A percentile compares a stretch with the other conserved stretches of the same genome.
Evolutionary conservation across 352 stramenopile genomes (phyloP).

Genomic region (Phytophthora pseudosyringae): DNA sequence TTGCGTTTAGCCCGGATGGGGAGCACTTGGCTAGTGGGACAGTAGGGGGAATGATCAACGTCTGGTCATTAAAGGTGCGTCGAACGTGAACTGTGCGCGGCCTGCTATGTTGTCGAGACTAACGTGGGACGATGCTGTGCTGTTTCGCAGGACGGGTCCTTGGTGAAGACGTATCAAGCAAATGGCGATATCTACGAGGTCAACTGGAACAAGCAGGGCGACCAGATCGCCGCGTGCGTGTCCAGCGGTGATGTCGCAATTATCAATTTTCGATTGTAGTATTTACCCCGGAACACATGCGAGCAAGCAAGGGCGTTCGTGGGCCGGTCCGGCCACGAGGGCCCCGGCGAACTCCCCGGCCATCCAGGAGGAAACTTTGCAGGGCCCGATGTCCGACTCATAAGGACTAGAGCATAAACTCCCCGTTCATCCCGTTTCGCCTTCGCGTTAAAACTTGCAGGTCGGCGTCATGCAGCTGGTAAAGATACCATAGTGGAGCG

Average conservation of each 20-base stretch:
- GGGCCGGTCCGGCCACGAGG: slow-evolving; percentile 13
- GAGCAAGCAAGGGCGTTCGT: slow-evolving; percentile 27
- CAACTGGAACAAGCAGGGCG: slow-evolving; percentile 95
- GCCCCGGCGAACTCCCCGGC: slow-evolving; percentile 10
- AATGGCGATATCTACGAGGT: slow-evolving; percentile 99
- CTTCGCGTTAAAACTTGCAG: slow-evolving; percentile 13
- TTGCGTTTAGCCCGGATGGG: slow-evolving; percentile 88
- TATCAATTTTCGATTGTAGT: slow-evolving; percentile 93
- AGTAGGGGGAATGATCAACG: slow-evolving; percentile 96
- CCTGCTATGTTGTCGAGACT: background rate
- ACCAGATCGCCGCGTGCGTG: slow-evolving; percentile 87
- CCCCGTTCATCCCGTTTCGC: slow-evolving; percentile 27
- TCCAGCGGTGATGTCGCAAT: slow-evolving; percentile 88
- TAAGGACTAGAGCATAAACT: slow-evolving; percentile 49
- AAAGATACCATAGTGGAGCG: slow-evolving; percentile 1
- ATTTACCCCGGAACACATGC: slow-evolving; percentile 62
- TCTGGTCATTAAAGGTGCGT: slow-evolving; percentile 96
- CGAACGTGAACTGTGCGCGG: slow-evolving; percentile 41
- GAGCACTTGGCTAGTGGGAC: slow-evolving; percentile 97
- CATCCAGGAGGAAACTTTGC: slow-evolving; percentile 28
- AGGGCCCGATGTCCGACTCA: slow-evolving; percentile 33
- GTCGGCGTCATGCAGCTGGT: background rate
- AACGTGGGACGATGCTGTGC: background rate
- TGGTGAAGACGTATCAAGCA: slow-evolving; percentile 90
- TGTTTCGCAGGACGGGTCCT: slow-evolving; percentile 60